Evolutionary conservation across 2,329 filamentous ascomycete species (phyloP), one percentile per base, ranked within the genome.

Genomic region (Gaeumannomyces tritici): DNA sequence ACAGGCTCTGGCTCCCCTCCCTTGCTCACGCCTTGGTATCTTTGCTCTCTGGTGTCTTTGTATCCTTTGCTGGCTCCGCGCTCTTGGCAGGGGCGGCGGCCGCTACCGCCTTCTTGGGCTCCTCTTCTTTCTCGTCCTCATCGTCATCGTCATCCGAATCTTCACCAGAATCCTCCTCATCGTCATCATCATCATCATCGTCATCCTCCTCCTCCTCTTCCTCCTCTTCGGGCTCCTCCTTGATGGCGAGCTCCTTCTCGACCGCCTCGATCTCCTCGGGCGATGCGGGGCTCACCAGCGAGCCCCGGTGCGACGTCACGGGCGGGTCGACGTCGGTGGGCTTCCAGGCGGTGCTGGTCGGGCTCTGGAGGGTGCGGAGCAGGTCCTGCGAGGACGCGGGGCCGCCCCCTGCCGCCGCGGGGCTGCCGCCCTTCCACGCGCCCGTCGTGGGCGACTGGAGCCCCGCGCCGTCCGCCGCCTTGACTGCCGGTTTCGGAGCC

Each of bases 401-500:
- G 62, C 28, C 61, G 62, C 65, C 62, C n/a, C n/a, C n/a, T n/a
- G n/a, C n/a, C 61, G 56, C 61, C 59, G 47, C 21, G 61, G 31
- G 11, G 27, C 15, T 27, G 12, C 55, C 55, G 35, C 55, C 21
- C 61, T 71, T 73, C 78, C 77, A 80, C n/a, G 76, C 74, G 9
- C 75, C 73, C 12, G 74, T 74, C 9, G 75, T 79, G 1, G 79
- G 78, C 1, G 78, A 80, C 64, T 80, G 79, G 27, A 81, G 72
- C 5, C 74, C 75, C 3, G 70, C 67, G 12, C 65, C 28, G 66
- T 33, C 31, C 31, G n/a, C n/a, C n/a, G n/a, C 65, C 21, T 27
- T 54, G 42, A 61, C 27, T 26, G 27, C 28, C 1, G 42, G 24
- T 21, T 29, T 31, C 24, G 55, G 7, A 11, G n/a, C 26, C 63